Conservation (phyloP, 2,329 filamentous ascomycete genomes). For the Apiospora pterosperma region DNA sequence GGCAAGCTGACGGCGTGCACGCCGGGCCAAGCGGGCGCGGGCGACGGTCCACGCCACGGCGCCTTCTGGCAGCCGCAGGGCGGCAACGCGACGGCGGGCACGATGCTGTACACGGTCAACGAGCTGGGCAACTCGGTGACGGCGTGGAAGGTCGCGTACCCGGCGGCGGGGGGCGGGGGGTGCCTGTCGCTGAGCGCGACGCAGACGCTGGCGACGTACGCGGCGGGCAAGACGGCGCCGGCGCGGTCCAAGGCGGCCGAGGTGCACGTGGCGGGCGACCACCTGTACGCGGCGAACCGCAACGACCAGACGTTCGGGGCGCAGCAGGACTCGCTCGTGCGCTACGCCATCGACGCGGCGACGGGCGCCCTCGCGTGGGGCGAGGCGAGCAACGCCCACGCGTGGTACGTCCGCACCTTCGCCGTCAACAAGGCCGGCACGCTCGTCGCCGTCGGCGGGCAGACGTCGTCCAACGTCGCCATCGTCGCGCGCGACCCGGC, state of each 20-base stretch:
- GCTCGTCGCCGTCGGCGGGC: conserved; percentile 60
- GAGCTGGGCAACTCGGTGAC: conserved; percentile 49
- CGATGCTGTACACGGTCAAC: conserved; percentile 39
- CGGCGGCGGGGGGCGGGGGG: conserved; percentile 22
- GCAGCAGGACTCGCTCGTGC: conserved; percentile 53
- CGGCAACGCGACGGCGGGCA: conserved; percentile 19
- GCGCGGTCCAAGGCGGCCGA: conserved; percentile 51
- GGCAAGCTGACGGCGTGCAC: conserved; percentile 45
- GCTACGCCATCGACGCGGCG: conserved; percentile 41
- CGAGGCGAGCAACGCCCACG: conserved; percentile 53
- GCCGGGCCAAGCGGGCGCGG: conserved; percentile 35
- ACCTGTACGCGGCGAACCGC: conserved; percentile 60
- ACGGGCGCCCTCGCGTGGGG: conserved; percentile 49
- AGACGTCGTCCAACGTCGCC: conserved; percentile 55
- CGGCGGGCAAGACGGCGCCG: conserved; percentile 36
- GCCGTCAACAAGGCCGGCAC: conserved; percentile 56
- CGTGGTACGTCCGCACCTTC: conserved; percentile 61
- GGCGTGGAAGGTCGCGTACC: conserved; percentile 45
- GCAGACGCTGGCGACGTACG: conserved; percentile 44
- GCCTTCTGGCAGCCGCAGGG: conserved; percentile 41
- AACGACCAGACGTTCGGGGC: conserved; percentile 55
- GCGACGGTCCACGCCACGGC: conserved; percentile 51
- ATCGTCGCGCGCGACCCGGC: conserved; percentile 52
- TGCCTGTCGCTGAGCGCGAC: conserved; percentile 44
- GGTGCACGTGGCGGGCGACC: conserved; percentile 49